Percentiles rank a stretch among this genome's conserved stretches.
Evolutionary conservation across 1,284 basidiomycete species (phyloP).

Genomic region (Athelia sp.): DNA sequence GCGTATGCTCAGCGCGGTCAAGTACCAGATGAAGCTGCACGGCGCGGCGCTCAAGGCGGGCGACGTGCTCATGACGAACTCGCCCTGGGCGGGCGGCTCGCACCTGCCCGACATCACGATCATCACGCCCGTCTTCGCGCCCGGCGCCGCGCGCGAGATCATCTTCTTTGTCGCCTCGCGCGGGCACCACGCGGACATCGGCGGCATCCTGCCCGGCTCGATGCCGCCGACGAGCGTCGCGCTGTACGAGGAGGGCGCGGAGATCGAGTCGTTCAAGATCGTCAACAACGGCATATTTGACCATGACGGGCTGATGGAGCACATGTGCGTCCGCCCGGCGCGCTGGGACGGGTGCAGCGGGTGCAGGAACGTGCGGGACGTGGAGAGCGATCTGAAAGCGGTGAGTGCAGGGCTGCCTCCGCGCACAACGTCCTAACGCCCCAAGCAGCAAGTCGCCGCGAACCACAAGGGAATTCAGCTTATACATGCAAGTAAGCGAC

Average conservation of each 20-base stretch:
- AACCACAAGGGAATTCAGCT: constrained; percentile 91
- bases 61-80: constrained; percentile 90
- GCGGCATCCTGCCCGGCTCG: constrained; percentile 77
- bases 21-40: constrained; percentile 82
- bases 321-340: constrained; percentile 85
- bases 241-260: constrained; percentile 92
- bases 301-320: constrained; percentile 64
- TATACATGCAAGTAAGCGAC: constrained; percentile 66
- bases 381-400: constrained; percentile 91
- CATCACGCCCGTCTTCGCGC: constrained; percentile 85
- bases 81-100: constrained; percentile 84
- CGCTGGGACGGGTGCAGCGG: constrained; percentile 82
- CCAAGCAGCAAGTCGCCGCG: constrained; percentile 81
- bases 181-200: constrained; percentile 82
- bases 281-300: constrained; percentile 83
- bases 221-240: constrained; percentile 93
- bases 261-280: constrained; percentile 92
- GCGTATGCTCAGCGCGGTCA: constrained; percentile 61
- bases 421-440: background rate
- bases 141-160: constrained; percentile 52
- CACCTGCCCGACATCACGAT: constrained; percentile 86
- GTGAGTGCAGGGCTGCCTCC: constrained; percentile 33
- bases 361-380: constrained; percentile 81
- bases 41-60: constrained; percentile 69
- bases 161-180: constrained; percentile 92